Conservation (phyloP, 495 filamentous ascomycete genomes). For the Penicillium flavigenum region DNA sequence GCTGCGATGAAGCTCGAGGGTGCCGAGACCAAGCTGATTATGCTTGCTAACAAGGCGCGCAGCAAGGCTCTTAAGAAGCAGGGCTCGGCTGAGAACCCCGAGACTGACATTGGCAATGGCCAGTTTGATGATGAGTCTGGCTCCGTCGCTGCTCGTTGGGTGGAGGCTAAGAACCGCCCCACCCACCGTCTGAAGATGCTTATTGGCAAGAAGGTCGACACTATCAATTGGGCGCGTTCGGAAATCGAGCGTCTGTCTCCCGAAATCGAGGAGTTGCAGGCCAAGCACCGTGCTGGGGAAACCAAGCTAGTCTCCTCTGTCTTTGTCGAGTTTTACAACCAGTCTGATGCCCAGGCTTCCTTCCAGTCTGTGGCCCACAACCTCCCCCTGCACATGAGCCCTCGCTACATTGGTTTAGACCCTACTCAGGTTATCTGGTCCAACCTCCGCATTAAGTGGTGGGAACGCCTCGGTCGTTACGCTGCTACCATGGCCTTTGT, state of each 20-base stretch:
- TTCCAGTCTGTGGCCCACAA: conserved; percentile 83
- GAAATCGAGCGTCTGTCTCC: conserved; percentile 82
- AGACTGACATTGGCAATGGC: conserved; percentile 39
- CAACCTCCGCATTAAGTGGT: conserved; percentile 85
- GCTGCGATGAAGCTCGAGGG: conserved; percentile 83
- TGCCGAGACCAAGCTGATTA: conserved; percentile 85
- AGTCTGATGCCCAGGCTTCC: conserved; percentile 81
- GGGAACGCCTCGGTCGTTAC: conserved; percentile 73
- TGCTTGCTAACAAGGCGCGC: conserved; percentile 73
- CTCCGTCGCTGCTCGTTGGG: conserved; percentile 74
- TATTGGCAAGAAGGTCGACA: conserved; percentile 84
- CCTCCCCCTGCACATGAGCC: conserved; percentile 88
- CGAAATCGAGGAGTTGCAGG: conserved; percentile 73
- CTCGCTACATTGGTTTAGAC: conserved; percentile 80
- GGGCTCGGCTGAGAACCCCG: conserved; percentile 41
- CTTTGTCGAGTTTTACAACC: conserved; percentile 84
- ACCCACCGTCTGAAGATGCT: conserved; percentile 77
- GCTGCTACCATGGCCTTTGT: conserved; percentile 70
- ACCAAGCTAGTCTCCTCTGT: conserved; percentile 57
- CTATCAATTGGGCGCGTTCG: conserved; percentile 81
- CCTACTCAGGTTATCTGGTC: conserved; percentile 88
- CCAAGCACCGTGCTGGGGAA: conserved; percentile 66
- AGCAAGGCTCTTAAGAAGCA: conserved; percentile 74
- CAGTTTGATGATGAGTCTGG: conserved; percentile 66
- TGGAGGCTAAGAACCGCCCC: conserved; percentile 77